Evolutionary conservation across 2,329 filamentous ascomycete species (phyloP), one percentile per base, ranked within the genome.

Genomic region (Epichloe typhina): DNA sequence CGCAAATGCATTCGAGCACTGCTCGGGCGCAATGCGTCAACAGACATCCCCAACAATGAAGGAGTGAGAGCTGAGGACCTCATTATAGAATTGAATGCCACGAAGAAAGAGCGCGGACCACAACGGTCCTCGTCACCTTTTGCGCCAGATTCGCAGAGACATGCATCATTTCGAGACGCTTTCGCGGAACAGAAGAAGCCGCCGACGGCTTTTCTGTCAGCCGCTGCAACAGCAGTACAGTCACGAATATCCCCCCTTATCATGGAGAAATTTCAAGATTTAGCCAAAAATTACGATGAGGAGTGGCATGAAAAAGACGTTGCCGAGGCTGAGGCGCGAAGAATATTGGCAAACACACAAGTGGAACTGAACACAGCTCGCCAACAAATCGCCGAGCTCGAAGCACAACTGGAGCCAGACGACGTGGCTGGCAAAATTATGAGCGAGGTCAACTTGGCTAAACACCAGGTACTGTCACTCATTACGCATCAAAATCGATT

Each of bases 1-100:
- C 83, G 89, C 43, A 95, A 97, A 59, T 94, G 90, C 57, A 84
- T 95, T 51, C 85, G 93, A 69, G 74, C 83, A 72, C 67, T 88
- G 72, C 66, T 90, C 64, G 82, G 82, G 36, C 84, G 91, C 47
- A 88, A 90, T 53, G 90, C 90, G 3, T 81, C 83, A 3, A 86
- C 88, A 0, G 83, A 95, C 60, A 84, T 97, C 50, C 75, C 80
- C 19, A 98, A 97, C 64, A 74, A 81, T 49, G 80, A 88, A 51
- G 88, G 89, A 31, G 77, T 95, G 55, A 86, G 87, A 1, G 89
- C 89, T 11, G 87, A 95, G 59, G 84, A 91, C 56, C 73, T 95
- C 49, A 88, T 95, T 58, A 83, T 86, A 62, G 76, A 83, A 53
- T 66, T 84, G 38, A 93, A 95, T 54, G 82, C 81, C 1, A 76